Conservation (phyloP, 805 yeast genomes). For the Jamesozyma lodderae region DNA sequence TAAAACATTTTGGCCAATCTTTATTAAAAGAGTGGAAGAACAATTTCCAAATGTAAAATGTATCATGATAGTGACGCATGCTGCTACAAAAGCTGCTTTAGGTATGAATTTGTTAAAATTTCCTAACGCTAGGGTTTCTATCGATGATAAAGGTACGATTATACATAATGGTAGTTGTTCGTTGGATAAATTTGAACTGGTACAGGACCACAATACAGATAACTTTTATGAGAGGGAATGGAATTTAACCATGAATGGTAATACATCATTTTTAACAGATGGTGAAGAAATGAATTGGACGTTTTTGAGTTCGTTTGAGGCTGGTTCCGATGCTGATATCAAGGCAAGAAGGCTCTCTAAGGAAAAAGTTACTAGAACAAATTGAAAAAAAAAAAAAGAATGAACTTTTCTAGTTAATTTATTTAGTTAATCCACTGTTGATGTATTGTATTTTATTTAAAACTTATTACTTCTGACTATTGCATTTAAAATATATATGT, state of each 20-base stretch:
- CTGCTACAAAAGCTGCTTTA: slow-evolving; percentile 84
- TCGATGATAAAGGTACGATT: slow-evolving; percentile 39
- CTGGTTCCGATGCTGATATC: slow-evolving; percentile 85
- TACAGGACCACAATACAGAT: slow-evolving; percentile 9
- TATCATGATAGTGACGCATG: slow-evolving; percentile 75
- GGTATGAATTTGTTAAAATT: slow-evolving; percentile 68
- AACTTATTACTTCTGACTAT: too few relatives aligned
- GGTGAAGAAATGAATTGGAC: slow-evolving; percentile 98
- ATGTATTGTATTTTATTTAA: too few relatives aligned
- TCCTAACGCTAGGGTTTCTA: slow-evolving; percentile 41
- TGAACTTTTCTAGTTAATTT: too few relatives aligned
- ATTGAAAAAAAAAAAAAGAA: background rate
- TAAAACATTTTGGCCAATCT: slow-evolving; percentile 41
- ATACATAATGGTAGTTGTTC: slow-evolving; percentile 81
- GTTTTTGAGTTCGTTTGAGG: slow-evolving; percentile 67
- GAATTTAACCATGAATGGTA: slow-evolving; percentile 62
- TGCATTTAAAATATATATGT: too few relatives aligned
- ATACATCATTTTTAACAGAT: slow-evolving; percentile 52
- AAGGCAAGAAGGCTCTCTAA: slow-evolving; percentile 36
- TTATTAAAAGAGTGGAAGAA: slow-evolving; percentile 50
- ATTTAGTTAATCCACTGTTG: too few relatives aligned
- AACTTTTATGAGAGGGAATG: slow-evolving; percentile 36
- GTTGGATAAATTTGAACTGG: slow-evolving; percentile 48
- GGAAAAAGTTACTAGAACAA: slow-evolving; percentile 3
- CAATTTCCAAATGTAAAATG: slow-evolving; percentile 51